Base-by-base conservation (phyloP, 2,329 filamentous ascomycete genomes). In the Xylariaceae sp. region DNA sequence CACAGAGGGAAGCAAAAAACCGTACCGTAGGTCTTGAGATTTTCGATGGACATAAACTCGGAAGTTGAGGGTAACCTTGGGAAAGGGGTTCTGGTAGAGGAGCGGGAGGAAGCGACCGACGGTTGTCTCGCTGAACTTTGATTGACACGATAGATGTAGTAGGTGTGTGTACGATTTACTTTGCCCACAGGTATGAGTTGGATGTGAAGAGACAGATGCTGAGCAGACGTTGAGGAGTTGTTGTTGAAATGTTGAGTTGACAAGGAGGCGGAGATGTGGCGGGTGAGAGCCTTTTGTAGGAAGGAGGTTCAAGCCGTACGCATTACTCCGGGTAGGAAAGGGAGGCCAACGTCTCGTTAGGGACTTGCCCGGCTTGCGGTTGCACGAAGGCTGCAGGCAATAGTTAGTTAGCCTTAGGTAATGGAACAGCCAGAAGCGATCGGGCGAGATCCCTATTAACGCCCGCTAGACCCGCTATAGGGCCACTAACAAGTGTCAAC, bases 21-120 rank as follows among this genome's bases (percentile, higher is more conserved):
- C 89, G 75, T 81, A 94, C 90, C 90, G 87, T 91, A 91, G 84
- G 88, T 87, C 87, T 94, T 94, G 81, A 95, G 89, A 86, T 95
- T 95, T 92, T 94, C 89, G 89, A 94, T 94, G 87, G 90, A 94
- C 90, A 94, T 94, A 92, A 91, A 92, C 88, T 89, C 87, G 87
- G 82, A 82, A 84, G 86, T 86, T 83, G 74, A 74, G 81, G 82
- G 79, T 78, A 70, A 75, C 76, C 71, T 75, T 78, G 81, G 80
- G 82, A 78, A 82, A 74, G 76, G 78, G 76, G 80, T 78, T 74
- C 76, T 68, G 74, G 63, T 67, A 71, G 62, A 66, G 71, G 68
- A 67, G 65, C 62, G 70, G 66, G 69, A 66, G 71, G 73, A 69
- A 81, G 80, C 80, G 80, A 82, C 78, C 74, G 79, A 82, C 78